Evolutionary conservation across 2,329 filamentous ascomycete genomes (phyloP), one percentile per base, ranked within the genome.

Genomic region (Alternaria burnsii): DNA sequence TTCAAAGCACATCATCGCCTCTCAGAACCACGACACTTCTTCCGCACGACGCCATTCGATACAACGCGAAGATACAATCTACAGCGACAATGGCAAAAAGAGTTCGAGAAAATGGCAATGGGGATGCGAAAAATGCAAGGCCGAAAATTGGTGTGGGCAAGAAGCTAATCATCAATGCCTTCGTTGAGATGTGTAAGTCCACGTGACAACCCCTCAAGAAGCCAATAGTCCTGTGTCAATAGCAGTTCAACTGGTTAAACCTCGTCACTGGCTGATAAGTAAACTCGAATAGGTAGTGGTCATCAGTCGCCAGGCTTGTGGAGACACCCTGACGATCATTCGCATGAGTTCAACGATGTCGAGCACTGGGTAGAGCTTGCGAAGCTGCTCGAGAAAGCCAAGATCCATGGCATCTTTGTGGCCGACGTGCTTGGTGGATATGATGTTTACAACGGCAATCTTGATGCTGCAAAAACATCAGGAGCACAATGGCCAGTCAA

Each of bases 401-500:
- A 78, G 20, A 76, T 80, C 36, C 78, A 80, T 59, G 78, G 76
- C 14, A 77, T 81, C 48, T 81, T 81, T 61, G 74, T 81, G 52
- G 79, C 79, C 20, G 78, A 81, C 58, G 77, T 78, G 3, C 81
- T 91, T 76, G 73, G 72, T 61, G 87, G 87, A 6, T 91, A 91
- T 70, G 89, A 92, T 78, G 88, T 91, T 5, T 91, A 90, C 76
- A 87, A 87, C 60, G 85, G 87, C 4, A 88, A 86, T 61, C 80
- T 91, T 3, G 83, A 85, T 3, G 85, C 88, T 0, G 86, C 88
- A 0, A 84, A 90, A 50, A 74, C 82, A 1, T 86, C 87, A 0
- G 89, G 87, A 1, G 87, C 88, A 0, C 89, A 91, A 74, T 91
- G 87, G 84, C 89, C 89, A 0, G 87, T 91, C n/a, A 90, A 89